Evolutionary conservation across 116 monocot genomes (phyloP).

Genomic region (Cymodocea nodosa): DNA sequence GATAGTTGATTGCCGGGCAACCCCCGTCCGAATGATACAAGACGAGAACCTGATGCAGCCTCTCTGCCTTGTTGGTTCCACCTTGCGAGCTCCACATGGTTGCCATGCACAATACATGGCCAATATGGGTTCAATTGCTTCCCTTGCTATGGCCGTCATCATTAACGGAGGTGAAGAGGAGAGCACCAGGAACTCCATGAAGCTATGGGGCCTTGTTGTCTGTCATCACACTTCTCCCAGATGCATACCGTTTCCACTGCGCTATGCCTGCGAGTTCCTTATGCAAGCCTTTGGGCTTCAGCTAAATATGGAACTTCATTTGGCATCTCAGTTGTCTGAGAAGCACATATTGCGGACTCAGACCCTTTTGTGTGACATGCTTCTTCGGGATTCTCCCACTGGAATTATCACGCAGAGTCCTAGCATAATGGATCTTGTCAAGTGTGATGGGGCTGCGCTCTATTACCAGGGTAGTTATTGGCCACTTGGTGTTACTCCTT

Average conservation of each 20-base stretch:
- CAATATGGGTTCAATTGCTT: conserved; percentile 80
- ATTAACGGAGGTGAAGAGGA: conserved; percentile 40
- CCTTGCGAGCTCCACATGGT: conserved; percentile 66
- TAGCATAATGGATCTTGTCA: conserved; percentile 81
- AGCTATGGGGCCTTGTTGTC: conserved; percentile 85
- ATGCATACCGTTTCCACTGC: conserved; percentile 73
- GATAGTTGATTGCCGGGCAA: conserved; percentile 71
- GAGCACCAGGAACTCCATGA: conserved; percentile 27
- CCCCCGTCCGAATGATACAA: conserved; percentile 51
- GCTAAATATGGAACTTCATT: conserved; percentile 79
- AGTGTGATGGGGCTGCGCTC: conserved; percentile 82
- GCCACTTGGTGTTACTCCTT: conserved; percentile 54
- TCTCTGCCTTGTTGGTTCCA: conserved; percentile 79
- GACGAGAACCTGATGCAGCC: conserved; percentile 39
- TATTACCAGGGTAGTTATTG: conserved; percentile 57
- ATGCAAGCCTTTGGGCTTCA: conserved; percentile 88
- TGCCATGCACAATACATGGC: conserved; percentile 88
- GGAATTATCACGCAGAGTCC: conserved; percentile 81
- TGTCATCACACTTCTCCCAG: conserved; percentile 85
- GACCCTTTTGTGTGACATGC: conserved; percentile 77
- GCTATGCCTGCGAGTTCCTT: conserved; percentile 86
- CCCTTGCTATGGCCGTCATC: conserved; percentile 72
- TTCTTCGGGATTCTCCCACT: conserved; percentile 59
- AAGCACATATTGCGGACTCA: conserved; percentile 75
- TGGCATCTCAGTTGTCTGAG: conserved; percentile 63